Conservation (phyloP, 192 early-diverging fungal genomes). For the Oehlia diaphana region DNA sequence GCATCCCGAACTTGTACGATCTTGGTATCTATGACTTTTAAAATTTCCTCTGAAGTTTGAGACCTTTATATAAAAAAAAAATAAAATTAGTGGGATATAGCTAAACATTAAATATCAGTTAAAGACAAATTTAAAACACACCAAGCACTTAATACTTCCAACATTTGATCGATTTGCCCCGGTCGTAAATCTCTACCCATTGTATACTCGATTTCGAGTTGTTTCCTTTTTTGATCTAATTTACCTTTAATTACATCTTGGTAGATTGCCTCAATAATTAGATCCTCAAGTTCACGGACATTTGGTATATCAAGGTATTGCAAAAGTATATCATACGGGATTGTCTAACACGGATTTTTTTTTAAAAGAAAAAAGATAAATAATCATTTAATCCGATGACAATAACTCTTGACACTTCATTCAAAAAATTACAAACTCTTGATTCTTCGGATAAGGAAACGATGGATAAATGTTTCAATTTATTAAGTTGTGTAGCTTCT, state of each 20-base stretch:
- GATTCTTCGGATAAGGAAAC: constrained; percentile 67
- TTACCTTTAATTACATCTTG: constrained; percentile 76
- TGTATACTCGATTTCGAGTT: constrained; percentile 74
- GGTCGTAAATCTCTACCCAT: constrained; percentile 81
- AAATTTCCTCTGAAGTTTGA: constrained; percentile 53
- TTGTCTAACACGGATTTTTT: constrained; percentile 48
- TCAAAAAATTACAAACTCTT: constrained; percentile 45
- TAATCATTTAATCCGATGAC: neutral
- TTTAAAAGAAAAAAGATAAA: neutral
- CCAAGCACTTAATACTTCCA: constrained; percentile 61
- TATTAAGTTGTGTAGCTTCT: constrained; percentile 47
- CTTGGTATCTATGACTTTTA: constrained; percentile 53
- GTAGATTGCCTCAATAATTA: constrained; percentile 87
- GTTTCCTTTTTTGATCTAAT: constrained; percentile 77
- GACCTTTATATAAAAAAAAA: constrained; percentile 42
- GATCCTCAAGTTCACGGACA: constrained; percentile 81
- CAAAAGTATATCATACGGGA: constrained; percentile 66
- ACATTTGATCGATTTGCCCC: constrained; percentile 57
- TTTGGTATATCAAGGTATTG: constrained; percentile 71
- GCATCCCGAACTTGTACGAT: constrained; percentile 51
- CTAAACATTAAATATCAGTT: neutral
- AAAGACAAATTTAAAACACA: constrained; percentile 32
- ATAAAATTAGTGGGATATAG: neutral
- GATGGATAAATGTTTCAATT: constrained; percentile 76
- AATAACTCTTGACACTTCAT: neutral